phyloP scores from a whole-genome alignment of 768 basidiomycete genomes.

The Amanita pseudoporphyria region DNA sequence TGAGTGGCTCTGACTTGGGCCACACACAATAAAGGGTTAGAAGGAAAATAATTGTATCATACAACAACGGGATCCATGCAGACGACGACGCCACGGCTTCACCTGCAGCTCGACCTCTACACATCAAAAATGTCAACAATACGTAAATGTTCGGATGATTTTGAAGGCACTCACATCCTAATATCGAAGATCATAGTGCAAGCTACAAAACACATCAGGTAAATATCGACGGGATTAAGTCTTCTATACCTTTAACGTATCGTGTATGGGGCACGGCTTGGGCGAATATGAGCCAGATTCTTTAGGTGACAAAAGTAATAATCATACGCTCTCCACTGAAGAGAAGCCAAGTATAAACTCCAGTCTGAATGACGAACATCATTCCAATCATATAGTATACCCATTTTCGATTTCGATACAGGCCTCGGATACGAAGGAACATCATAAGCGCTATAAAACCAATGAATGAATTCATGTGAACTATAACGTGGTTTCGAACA shows the following conservation, averaged over 20 bases:
- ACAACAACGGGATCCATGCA: conserved; percentile 40
- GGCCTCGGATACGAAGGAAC: conserved; percentile 38
- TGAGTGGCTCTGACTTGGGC: conserved; percentile 18
- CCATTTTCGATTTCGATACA: conserved; percentile 26
- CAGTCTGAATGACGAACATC: conserved; percentile 35
- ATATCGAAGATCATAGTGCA: conserved; percentile 35
- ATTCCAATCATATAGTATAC: conserved; percentile 19
- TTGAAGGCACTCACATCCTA: conserved; percentile 20
- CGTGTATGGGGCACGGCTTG: not conserved
- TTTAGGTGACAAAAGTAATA: not conserved
- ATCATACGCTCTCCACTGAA: conserved; percentile 36
- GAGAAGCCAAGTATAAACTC: conserved; percentile 46
- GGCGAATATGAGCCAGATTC: not conserved
- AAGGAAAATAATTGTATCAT: conserved; percentile 33
- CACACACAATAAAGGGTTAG: conserved; percentile 30
- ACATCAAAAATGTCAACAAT: conserved; percentile 14
- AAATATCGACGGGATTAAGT: not conserved
- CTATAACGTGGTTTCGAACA: not conserved
- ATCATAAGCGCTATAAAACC: conserved; percentile 36
- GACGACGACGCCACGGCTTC: conserved; percentile 35
- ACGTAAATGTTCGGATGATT: not conserved
- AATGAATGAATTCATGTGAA: not conserved
- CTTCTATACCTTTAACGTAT: not conserved
- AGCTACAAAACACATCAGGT: conserved; percentile 16
- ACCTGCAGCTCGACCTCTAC: conserved; percentile 27